Conservation (phyloP, 2,329 filamentous ascomycete species). For the Clonostachys byssicola region DNA sequence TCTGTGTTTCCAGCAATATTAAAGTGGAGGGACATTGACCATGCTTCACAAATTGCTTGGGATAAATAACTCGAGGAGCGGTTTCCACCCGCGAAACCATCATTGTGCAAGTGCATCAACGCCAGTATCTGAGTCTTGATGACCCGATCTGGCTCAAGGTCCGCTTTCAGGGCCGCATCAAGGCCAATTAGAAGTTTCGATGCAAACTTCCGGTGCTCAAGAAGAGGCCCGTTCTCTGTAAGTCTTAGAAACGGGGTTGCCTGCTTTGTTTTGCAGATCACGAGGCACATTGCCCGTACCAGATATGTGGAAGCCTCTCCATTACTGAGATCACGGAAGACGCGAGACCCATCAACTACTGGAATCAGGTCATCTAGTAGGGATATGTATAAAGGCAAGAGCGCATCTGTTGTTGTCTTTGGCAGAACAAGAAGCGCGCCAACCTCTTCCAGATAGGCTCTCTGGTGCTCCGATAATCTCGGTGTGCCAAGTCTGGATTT, state of each 20-base stretch:
- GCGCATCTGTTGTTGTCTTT: constrained; percentile 6
- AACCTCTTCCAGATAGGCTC: constrained; percentile 7
- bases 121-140: constrained; percentile 14
- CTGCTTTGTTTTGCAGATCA: constrained; percentile 13
- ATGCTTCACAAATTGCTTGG: constrained; percentile 15
- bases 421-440: constrained; percentile 8
- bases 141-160: constrained; percentile 13
- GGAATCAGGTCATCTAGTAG: constrained; percentile 9
- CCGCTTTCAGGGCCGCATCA: constrained; percentile 14
- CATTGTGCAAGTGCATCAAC: constrained; percentile 16
- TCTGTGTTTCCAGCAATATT: constrained; percentile 8
- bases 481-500: neutral
- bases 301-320: constrained; percentile 10
- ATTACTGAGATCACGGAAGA: constrained; percentile 10
- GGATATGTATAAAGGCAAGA: constrained; percentile 8
- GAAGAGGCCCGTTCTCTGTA: constrained; percentile 3
- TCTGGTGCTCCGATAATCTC: constrained; percentile 4
- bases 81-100: constrained; percentile 12
- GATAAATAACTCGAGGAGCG: constrained; percentile 11
- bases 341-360: constrained; percentile 5
- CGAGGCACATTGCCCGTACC: constrained; percentile 13
- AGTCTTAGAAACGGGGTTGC: constrained; percentile 13
- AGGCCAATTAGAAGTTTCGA: constrained; percentile 9
- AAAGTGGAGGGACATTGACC: constrained; percentile 13
- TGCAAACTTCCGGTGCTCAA: constrained; percentile 10